Base-by-base conservation (phyloP, 345 rosid genomes). In the Eutrema yunnanense region DNA sequence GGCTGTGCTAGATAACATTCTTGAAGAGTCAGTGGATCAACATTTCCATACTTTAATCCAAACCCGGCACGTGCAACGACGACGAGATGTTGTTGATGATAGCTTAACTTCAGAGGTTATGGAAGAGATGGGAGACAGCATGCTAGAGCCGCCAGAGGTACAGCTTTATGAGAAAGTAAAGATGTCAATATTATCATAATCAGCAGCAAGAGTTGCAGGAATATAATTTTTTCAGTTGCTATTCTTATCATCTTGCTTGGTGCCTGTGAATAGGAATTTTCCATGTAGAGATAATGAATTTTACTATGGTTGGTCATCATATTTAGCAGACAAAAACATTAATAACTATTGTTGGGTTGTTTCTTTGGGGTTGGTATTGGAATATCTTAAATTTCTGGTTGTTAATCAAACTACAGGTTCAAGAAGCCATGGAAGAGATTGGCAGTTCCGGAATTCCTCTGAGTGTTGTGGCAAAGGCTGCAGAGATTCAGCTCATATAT, bases 121-220 rank as follows among this genome's bases (percentile, higher is more conserved):
- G 74, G 99, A 92, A 82, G 96, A 90, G 80, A 88, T 84, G 78
- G 92, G 87, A 77, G 98, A 95, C 75, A 88, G 83, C 84, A 65
- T 88, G 69, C 79, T 84, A 85, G 98, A 95, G 50, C 92, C 98
- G 55, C 94, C 95, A 14, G 99, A 90, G 99, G 99, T 95, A 19
- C 54, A 46, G 0, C 44, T 38, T 43, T 61, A 34, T 40, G 46
- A 40, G 41, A 9, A 46, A 62, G 29, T 34, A 27, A 72, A 62
- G 30, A 53, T 61, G 52, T 16, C 49, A 26, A 53, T 52, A 3
- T 7, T 66, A 48, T 8, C 36, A 29, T n/a, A 49, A 52, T 26
- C 33, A 55, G 42, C 37, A 8, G 14, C 59, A 29, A 16, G 27
- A 30, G n/a, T 51, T 54, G 33, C 50, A 1, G 0, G 9, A 63